Conservation (phyloP, 2,329 filamentous ascomycete genomes). For the Colletotrichum echinochloae region DNA sequence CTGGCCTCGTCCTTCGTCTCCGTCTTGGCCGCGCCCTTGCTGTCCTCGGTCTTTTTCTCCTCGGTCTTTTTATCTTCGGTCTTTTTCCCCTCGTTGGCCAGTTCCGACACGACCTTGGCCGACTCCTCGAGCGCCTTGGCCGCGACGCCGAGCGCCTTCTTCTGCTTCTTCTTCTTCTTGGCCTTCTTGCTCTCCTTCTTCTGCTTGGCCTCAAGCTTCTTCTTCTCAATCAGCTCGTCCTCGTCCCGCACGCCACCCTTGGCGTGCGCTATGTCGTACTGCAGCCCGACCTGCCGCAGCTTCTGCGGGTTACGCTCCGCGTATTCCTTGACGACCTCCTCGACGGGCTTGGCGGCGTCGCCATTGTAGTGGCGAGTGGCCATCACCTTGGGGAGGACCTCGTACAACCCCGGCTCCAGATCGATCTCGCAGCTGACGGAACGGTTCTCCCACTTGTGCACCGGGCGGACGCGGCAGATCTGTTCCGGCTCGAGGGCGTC, state of each 20-base stretch:
- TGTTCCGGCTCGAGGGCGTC: conserved; percentile 45
- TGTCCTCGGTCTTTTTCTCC: conserved; percentile 32
- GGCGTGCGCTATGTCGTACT: conserved; percentile 71
- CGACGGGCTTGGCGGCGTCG: conserved; percentile 57
- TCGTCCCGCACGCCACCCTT: conserved; percentile 67
- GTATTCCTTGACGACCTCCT: conserved; percentile 67
- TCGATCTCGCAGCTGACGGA: conserved; percentile 79
- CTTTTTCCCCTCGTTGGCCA: conserved; percentile 31
- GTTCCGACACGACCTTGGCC: conserved; percentile 40
- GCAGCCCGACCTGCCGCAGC: conserved; percentile 68
- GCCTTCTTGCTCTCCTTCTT: conserved; percentile 46
- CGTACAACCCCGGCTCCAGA: conserved; percentile 75
- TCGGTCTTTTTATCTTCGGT: conserved; percentile 39
- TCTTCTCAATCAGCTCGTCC: conserved; percentile 52
- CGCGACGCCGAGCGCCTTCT: conserved; percentile 28
- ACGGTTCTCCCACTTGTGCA: conserved; percentile 62
- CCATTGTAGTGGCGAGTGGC: conserved; percentile 58
- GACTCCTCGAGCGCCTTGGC: conserved; percentile 41
- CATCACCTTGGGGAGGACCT: conserved; percentile 76
- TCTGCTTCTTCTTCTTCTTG: conserved; percentile 43
- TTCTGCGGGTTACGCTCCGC: conserved; percentile 69
- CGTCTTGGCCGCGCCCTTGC: conserved; percentile 25
- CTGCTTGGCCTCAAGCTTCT: conserved; percentile 45
- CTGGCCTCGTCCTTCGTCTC: conserved; percentile 38
- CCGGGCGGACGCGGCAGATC: conserved; percentile 50